These are phyloP conservation scores for Aspergillus sclerotialis DNA, from an alignment of 2,329 filamentous ascomycete species.

Conservation along the genomic window DNA sequence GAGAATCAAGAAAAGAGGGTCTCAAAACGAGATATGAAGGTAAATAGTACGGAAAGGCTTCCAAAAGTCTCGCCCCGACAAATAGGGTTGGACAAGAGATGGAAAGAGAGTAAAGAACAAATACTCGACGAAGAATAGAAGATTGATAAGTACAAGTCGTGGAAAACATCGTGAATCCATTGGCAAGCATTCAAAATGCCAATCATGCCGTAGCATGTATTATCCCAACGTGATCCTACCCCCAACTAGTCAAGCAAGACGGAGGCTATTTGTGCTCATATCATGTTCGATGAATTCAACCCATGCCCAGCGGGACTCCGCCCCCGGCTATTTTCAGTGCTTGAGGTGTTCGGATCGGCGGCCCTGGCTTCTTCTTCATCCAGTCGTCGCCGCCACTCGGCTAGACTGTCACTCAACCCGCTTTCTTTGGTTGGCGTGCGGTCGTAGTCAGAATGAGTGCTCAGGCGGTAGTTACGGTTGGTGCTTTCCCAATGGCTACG, in stretches of 20 bases:
- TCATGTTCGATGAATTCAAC: constrained; percentile 25
- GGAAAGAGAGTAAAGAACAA: constrained; percentile 4
- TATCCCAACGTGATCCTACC: background rate
- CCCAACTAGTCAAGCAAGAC: background rate
- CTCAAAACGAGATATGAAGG: constrained; percentile 4
- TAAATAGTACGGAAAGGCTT: constrained; percentile 3
- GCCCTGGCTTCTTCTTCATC: constrained; percentile 49
- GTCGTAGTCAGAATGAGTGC: constrained; percentile 84
- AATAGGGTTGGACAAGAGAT: constrained; percentile 2
- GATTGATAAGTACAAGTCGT: background rate
- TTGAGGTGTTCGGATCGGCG: constrained; percentile 10
- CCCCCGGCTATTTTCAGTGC: constrained; percentile 16
- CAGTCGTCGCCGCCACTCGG: constrained; percentile 72
- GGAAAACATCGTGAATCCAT: background rate
- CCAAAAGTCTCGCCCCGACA: background rate
- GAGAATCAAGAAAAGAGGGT: constrained; percentile 7
- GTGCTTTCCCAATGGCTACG: constrained; percentile 92
- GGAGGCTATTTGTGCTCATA: constrained; percentile 14
- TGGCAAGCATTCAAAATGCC: background rate
- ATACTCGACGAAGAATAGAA: constrained; percentile 1
- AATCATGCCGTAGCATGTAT: background rate
- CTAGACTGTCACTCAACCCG: constrained; percentile 61
- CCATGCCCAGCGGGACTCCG: constrained; percentile 14
- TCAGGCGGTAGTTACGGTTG: constrained; percentile 89
- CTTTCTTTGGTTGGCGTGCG: constrained; percentile 42